Percentiles rank a stretch among this genome's conserved stretches.
Conservation (phyloP, 345 rosid species). For the Salix koriyanagi region DNA sequence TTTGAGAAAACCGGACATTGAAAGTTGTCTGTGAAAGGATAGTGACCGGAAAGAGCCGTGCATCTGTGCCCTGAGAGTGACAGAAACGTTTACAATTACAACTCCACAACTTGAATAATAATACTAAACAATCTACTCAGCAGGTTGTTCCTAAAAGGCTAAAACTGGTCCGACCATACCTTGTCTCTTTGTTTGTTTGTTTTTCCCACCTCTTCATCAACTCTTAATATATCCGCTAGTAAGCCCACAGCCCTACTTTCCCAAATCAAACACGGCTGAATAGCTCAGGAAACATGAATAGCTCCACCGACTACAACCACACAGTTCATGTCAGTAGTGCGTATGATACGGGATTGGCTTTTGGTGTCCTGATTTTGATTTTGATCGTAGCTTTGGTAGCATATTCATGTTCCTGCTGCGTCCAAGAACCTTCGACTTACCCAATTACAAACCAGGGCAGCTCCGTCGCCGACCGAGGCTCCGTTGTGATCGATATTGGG, state of each 20-base stretch:
- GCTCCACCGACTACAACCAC: neutral
- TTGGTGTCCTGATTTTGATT: neutral
- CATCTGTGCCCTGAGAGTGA: neutral
- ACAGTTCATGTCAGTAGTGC: neutral
- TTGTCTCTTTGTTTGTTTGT: too few species aligned
- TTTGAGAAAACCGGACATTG: too few species aligned
- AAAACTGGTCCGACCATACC: neutral
- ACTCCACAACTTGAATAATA: neutral
- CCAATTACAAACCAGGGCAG: neutral
- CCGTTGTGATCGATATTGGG: constrained; percentile 12
- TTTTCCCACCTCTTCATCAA: too few species aligned
- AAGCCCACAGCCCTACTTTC: too few species aligned
- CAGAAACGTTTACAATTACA: neutral
- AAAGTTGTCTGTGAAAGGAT: too few species aligned
- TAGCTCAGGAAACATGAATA: neutral
- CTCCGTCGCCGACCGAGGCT: neutral
- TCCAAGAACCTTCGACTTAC: neutral
- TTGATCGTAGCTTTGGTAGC: neutral
- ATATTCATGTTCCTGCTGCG: neutral
- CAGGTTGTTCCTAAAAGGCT: neutral
- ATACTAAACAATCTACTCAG: neutral
- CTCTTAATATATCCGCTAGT: too few species aligned
- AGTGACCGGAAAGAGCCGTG: too few species aligned
- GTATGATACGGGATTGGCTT: neutral
- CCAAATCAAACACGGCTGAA: neutral